Evolutionary conservation across 208 protist genomes (phyloP).

Genomic region (Jaenimonas drosophilae): DNA sequence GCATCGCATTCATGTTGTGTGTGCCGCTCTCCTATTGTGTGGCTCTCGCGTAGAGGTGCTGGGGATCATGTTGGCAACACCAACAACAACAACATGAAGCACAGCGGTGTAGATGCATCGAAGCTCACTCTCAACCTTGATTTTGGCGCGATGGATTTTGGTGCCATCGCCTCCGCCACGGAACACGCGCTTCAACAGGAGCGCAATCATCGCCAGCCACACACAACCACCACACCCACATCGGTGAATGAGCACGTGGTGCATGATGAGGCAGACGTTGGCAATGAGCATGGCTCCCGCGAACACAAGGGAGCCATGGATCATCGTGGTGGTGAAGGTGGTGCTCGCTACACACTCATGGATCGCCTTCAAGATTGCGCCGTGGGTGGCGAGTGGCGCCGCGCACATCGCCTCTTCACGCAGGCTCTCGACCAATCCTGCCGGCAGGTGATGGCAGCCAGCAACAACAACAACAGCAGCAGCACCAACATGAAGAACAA

Average conservation of each 20-base stretch:
- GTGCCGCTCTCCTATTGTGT: too few relatives aligned
- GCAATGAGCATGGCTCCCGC: conserved; percentile 8
- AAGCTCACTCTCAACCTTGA: conserved; percentile 26
- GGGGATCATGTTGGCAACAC: neutral
- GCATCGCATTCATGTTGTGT: too few relatives aligned
- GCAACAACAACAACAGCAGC: neutral
- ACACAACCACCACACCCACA: too few relatives aligned
- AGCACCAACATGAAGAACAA: neutral
- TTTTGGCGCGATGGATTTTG: conserved; percentile 56
- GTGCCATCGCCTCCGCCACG: conserved; percentile 20
- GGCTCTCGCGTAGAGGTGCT: too few relatives aligned
- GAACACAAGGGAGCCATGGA: too few relatives aligned
- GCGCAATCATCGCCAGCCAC: too few relatives aligned
- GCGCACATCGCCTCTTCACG: conserved; percentile 41
- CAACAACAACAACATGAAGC: conserved; percentile 7
- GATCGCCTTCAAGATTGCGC: conserved; percentile 55
- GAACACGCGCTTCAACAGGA: conserved; percentile 20
- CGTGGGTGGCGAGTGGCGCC: conserved; percentile 42
- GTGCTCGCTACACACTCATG: conserved; percentile 30
- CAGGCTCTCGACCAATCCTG: conserved; percentile 14
- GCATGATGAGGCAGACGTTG: neutral
- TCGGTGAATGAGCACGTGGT: neutral
- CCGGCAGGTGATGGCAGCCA: neutral
- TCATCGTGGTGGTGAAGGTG: too few relatives aligned
- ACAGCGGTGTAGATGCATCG: conserved; percentile 26